A percentile compares a stretch with the other conserved stretches of the same genome.
Evolutionary conservation across 768 basidiomycete genomes (phyloP).

Genomic region (Agaricus blazei): DNA sequence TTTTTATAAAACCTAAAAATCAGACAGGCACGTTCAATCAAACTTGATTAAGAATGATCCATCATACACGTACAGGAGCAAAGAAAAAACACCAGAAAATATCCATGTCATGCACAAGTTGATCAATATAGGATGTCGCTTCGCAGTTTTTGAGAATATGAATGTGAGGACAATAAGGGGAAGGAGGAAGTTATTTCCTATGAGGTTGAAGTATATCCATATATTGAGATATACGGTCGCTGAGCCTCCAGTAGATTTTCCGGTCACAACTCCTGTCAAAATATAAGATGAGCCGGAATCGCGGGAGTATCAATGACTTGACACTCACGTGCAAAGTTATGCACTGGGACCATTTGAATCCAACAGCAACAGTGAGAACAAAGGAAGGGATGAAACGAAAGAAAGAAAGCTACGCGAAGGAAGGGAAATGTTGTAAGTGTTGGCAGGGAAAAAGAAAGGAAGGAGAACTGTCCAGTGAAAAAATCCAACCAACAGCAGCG

Average conservation of each 20-base stretch:
- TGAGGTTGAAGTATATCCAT: slow-evolving; percentile 42
- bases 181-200: slow-evolving; percentile 40
- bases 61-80: slow-evolving; percentile 28
- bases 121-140: slow-evolving; percentile 38
- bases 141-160: slow-evolving; percentile 30
- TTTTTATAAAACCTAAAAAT: slow-evolving; percentile 33
- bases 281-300: neutral
- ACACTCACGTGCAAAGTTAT: neutral
- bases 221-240: slow-evolving; percentile 25
- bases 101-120: slow-evolving; percentile 47
- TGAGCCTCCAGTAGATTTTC: neutral
- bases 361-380: neutral
- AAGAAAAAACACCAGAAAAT: slow-evolving; percentile 35
- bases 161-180: slow-evolving; percentile 40
- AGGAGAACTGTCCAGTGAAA: neutral
- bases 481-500: slow-evolving; percentile 10
- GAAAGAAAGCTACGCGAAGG: neutral
- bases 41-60: too few species aligned
- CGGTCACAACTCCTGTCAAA: neutral
- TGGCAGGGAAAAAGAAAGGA: neutral
- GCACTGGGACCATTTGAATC: neutral
- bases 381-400: neutral
- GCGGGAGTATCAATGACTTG: neutral
- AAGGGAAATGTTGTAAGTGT: slow-evolving; percentile 13
- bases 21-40: too few species aligned